Conservation (phyloP, 192 early-diverging fungal genomes). For the Glomus cerebriforme region DNA sequence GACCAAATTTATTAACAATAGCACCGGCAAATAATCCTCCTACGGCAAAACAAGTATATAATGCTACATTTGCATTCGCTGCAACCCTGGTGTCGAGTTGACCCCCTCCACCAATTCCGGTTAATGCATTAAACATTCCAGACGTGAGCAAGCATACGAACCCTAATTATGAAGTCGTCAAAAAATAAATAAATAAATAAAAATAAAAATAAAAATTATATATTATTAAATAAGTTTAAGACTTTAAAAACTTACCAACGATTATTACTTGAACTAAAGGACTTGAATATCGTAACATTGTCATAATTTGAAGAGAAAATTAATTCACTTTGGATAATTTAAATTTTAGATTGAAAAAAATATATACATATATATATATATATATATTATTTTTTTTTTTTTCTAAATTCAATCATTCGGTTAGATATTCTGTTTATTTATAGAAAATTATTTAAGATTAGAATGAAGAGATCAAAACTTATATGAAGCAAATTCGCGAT, state of each 20-base stretch:
- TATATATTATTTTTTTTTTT: too few relatives aligned
- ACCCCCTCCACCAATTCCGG: conserved; percentile 64
- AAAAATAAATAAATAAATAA: neutral
- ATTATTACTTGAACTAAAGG: conserved; percentile 20
- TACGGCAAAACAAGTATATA: conserved; percentile 77
- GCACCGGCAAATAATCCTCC: conserved; percentile 76
- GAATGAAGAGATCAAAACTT: too few relatives aligned
- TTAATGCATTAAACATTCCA: conserved; percentile 32
- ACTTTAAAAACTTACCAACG: conserved; percentile 29
- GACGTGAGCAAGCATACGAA: neutral
- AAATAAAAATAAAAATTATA: too few relatives aligned
- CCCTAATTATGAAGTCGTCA: neutral
- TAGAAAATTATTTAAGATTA: too few relatives aligned
- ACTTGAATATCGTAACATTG: conserved; percentile 20
- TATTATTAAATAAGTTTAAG: too few relatives aligned
- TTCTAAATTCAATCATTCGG: too few relatives aligned
- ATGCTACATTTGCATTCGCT: conserved; percentile 76
- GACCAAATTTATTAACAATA: conserved; percentile 79
- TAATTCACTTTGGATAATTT: too few relatives aligned
- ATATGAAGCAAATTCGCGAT: too few relatives aligned
- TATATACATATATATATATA: too few relatives aligned
- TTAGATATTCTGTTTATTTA: too few relatives aligned
- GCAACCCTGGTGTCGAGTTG: conserved; percentile 59
- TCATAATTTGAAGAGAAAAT: too few relatives aligned
- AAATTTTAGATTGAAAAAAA: too few relatives aligned